Evolutionary conservation across 2,329 filamentous ascomycete genomes (phyloP).

Genomic region (Claviceps sp.): DNA sequence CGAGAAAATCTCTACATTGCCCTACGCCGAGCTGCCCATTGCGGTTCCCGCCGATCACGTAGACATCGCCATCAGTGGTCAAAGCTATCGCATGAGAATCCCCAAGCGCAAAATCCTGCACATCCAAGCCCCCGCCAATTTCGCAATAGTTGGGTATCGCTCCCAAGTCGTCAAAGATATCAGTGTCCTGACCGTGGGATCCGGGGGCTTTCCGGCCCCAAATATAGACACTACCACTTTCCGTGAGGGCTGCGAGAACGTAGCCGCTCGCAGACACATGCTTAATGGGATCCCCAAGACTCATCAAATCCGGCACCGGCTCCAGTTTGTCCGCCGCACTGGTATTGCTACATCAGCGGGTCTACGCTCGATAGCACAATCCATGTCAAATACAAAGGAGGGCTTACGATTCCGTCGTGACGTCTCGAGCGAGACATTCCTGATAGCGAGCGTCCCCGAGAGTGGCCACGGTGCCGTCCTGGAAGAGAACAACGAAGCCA

Average conservation of each 20-base stretch:
- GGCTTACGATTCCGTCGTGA: constrained; percentile 23
- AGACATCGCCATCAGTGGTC: constrained; percentile 34
- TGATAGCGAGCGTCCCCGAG: constrained; percentile 47
- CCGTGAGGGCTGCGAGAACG: constrained; percentile 42
- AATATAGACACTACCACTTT: constrained; percentile 43
- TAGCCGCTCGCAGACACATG: constrained; percentile 46
- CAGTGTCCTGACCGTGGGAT: constrained; percentile 7
- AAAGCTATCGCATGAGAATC: constrained; percentile 45
- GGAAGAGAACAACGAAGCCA: constrained; percentile 34
- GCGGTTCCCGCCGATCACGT: constrained; percentile 40
- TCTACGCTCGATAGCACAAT: not conserved
- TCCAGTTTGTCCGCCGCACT: constrained; percentile 34
- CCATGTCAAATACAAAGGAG: not conserved
- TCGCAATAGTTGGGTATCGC: constrained; percentile 29
- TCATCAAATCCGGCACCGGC: constrained; percentile 33
- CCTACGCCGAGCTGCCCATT: constrained; percentile 46
- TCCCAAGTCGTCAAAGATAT: constrained; percentile 17
- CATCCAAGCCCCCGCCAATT: constrained; percentile 33
- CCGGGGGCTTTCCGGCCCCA: constrained; percentile 35
- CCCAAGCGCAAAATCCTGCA: constrained; percentile 44
- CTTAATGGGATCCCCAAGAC: constrained; percentile 36
- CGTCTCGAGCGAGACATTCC: constrained; percentile 40
- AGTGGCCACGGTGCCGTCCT: constrained; percentile 32
- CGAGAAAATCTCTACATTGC: constrained; percentile 5
- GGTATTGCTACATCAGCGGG: constrained; percentile 5